Evolutionary conservation across 2,329 filamentous ascomycete genomes (phyloP).

Genomic region (Eurotiales sp.): DNA sequence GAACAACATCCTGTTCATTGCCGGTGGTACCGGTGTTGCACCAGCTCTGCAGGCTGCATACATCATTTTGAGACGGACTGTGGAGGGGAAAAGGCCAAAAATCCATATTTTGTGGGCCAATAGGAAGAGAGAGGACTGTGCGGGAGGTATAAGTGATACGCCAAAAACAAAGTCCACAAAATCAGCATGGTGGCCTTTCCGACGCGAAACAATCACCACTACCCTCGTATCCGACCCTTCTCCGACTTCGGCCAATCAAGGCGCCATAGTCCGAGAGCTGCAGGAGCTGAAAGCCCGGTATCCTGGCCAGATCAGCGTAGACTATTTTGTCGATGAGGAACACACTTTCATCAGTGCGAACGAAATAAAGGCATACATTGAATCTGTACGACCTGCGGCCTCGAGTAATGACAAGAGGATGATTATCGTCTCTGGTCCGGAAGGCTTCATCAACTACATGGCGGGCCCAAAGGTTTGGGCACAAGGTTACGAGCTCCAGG

Average conservation of each 20-base stretch:
- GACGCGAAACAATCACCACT: constrained; percentile 17
- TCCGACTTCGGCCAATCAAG: constrained; percentile 15
- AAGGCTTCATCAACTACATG: constrained; percentile 79
- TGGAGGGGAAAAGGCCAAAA: constrained; percentile 30
- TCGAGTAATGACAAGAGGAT: constrained; percentile 46
- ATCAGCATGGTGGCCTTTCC: constrained; percentile 27
- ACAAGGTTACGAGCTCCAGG: constrained; percentile 69
- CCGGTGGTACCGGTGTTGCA: constrained; percentile 88
- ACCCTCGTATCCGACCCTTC: constrained; percentile 2
- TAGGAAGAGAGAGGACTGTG: constrained; percentile 62
- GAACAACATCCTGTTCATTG: constrained; percentile 71
- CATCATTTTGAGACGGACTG: constrained; percentile 47
- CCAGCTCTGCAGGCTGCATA: constrained; percentile 78
- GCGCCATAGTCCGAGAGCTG: constrained; percentile 58
- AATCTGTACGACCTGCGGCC: constrained; percentile 19
- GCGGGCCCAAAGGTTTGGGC: constrained; percentile 77
- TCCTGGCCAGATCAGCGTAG: constrained; percentile 57
- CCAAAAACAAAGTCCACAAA: constrained; percentile 15
- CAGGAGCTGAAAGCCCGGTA: constrained; percentile 58
- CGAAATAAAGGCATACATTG: constrained; percentile 42
- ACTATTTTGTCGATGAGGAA: constrained; percentile 82
- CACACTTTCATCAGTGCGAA: constrained; percentile 58
- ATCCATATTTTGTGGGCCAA: constrained; percentile 84
- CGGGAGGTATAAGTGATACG: constrained; percentile 55
- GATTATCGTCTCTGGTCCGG: constrained; percentile 83